Percentiles rank a stretch among this genome's conserved stretches.
Evolutionary conservation across 441 rosid species (phyloP).

Genomic region (Adansonia gregorii): DNA sequence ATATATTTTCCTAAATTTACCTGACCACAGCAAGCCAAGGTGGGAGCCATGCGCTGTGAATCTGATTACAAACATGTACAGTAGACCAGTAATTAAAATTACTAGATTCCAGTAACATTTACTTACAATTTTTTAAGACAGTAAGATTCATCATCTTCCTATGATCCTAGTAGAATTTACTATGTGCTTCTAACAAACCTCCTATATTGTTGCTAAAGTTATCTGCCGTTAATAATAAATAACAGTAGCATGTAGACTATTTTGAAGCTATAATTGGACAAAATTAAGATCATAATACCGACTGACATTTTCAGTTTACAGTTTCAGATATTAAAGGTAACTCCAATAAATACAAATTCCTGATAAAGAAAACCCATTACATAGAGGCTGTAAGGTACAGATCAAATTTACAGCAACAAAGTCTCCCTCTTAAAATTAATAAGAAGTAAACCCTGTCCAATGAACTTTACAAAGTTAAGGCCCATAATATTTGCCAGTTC

Average conservation of each 20-base stretch:
- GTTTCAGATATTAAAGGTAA: not conserved
- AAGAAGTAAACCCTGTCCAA: not conserved
- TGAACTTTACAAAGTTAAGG: not conserved
- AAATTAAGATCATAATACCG: not conserved
- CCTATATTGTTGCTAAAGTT: too few species aligned
- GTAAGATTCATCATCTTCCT: too few species aligned
- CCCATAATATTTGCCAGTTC: constrained; percentile 34
- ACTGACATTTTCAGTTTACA: not conserved
- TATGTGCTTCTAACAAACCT: too few species aligned
- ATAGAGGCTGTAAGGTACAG: constrained; percentile 4
- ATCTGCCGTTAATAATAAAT: not conserved
- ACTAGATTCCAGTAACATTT: not conserved
- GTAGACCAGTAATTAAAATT: constrained; percentile 18
- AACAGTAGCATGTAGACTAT: not conserved
- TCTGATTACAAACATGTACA: constrained; percentile 48
- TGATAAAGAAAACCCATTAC: not conserved
- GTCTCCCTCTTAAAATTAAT: not conserved
- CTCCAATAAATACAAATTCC: not conserved
- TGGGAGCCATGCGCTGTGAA: constrained; percentile 97
- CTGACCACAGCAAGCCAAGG: constrained; percentile 91
- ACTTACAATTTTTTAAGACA: not conserved
- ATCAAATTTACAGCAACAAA: not conserved
- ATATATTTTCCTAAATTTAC: constrained; percentile 40
- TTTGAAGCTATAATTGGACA: not conserved
- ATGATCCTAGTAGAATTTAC: not conserved